Conservation (phyloP, 495 filamentous ascomycete genomes). For the Aspergillus leporis region DNA sequence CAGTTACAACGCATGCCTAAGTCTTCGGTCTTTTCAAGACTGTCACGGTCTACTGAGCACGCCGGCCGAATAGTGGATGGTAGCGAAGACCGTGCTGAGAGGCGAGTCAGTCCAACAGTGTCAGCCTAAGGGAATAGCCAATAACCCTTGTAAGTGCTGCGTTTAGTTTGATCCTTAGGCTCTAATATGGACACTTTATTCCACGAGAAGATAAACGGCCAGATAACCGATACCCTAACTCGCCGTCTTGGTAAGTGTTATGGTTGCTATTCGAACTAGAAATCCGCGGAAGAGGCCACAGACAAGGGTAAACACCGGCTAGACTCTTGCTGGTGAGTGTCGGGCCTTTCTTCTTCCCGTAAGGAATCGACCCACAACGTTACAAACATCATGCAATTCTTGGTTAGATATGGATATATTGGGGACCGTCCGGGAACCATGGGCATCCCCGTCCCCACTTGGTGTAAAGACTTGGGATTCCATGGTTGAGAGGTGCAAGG, state of each 20-base stretch:
- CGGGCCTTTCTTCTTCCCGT: not conserved
- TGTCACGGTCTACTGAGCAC: not conserved
- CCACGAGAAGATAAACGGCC: not conserved
- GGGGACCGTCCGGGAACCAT: not conserved
- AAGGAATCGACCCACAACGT: not conserved
- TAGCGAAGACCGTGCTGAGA: not conserved
- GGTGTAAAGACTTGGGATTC: not conserved
- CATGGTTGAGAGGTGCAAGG: not conserved
- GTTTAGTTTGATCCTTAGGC: too few species aligned
- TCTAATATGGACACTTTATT: not conserved
- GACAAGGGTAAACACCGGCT: not conserved
- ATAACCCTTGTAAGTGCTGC: too few species aligned
- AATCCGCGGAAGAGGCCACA: not conserved
- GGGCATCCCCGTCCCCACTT: not conserved
- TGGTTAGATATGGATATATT: too few species aligned
- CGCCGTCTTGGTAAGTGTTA: not conserved
- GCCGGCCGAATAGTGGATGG: not conserved
- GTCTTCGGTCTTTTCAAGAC: not conserved
- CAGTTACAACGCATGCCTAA: not conserved
- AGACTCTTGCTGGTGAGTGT: not conserved
- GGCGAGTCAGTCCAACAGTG: too few species aligned
- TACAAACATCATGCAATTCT: not conserved
- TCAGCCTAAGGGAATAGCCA: too few species aligned
- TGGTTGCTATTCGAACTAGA: not conserved
- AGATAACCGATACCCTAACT: not conserved